These are phyloP conservation scores for Nakazawaea molendinolei DNA, from an alignment of 805 yeast genomes.

Conservation along the genomic window DNA sequence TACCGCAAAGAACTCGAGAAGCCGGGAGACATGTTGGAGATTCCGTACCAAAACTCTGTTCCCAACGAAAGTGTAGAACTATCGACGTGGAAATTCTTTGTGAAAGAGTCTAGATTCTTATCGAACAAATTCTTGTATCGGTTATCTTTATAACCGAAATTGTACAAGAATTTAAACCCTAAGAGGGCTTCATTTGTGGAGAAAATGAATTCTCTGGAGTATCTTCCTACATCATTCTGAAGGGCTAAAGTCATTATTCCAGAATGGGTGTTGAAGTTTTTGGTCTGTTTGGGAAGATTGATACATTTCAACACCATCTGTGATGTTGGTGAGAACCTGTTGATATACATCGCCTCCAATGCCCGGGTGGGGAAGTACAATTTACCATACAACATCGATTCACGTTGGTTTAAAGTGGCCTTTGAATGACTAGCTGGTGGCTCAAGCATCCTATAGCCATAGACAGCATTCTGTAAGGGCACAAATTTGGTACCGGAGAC, in stretches of 20 bases:
- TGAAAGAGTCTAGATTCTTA: conserved; percentile 8
- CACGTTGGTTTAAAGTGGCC: conserved; percentile 13
- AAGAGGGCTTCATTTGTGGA: conserved; percentile 78
- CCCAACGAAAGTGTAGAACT: conserved; percentile 71
- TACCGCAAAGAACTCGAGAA: conserved; percentile 80
- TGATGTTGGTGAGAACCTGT: conserved; percentile 48
- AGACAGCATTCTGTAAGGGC: conserved; percentile 58
- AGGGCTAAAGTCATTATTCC: conserved; percentile 60
- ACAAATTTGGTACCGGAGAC: conserved; percentile 46
- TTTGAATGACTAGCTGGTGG: conserved; percentile 23
- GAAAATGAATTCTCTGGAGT: conserved; percentile 67
- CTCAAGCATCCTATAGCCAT: conserved; percentile 58
- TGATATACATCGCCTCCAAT: conserved; percentile 80
- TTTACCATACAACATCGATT: conserved; percentile 69
- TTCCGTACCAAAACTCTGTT: conserved; percentile 84
- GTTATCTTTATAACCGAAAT: conserved; percentile 32
- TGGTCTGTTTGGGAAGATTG: conserved; percentile 39
- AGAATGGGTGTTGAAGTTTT: conserved; percentile 19
- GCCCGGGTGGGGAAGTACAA: conserved; percentile 84
- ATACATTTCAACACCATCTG: conserved; percentile 73
- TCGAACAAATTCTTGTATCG: conserved; percentile 1
- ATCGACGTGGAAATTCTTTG: conserved; percentile 7
- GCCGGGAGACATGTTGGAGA: conserved; percentile 81
- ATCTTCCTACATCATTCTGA: conserved; percentile 59
- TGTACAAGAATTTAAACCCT: conserved; percentile 77